Evolutionary conservation across 2,329 filamentous ascomycete species (phyloP).

Genomic region (Lojkania enalia): DNA sequence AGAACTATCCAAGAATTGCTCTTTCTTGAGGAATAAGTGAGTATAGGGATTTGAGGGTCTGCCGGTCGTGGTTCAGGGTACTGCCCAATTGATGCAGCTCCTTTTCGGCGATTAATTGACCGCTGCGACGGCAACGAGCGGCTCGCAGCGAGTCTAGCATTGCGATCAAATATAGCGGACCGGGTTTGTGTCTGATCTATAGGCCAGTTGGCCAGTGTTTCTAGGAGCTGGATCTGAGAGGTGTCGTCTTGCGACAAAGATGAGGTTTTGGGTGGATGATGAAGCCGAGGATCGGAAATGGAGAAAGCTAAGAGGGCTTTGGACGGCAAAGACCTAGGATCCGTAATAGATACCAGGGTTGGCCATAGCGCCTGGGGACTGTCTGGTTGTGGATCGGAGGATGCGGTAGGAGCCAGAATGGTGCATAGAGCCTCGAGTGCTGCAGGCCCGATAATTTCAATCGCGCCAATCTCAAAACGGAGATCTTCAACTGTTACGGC

Average conservation of each 20-base stretch:
- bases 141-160: conserved; percentile 65
- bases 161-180: conserved; percentile 68
- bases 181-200: conserved; percentile 57
- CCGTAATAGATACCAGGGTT: conserved; percentile 32
- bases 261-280: conserved; percentile 69
- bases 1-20: conserved; percentile 75
- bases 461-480: conserved; percentile 72
- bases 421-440: conserved; percentile 77
- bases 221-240: conserved; percentile 53
- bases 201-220: conserved; percentile 69
- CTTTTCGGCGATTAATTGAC: conserved; percentile 76
- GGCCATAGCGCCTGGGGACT: conserved; percentile 42
- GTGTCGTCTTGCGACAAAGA: conserved; percentile 21
- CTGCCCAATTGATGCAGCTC: conserved; percentile 63
- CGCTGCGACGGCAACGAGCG: conserved; percentile 74
- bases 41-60: conserved; percentile 78
- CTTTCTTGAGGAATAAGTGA: conserved; percentile 66
- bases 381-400: conserved; percentile 19
- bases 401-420: conserved; percentile 59
- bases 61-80: conserved; percentile 59
- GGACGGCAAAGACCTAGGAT: conserved; percentile 66
- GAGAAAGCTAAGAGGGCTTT: conserved; percentile 74
- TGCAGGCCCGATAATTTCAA: conserved; percentile 71
- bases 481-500: conserved; percentile 68
- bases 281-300: conserved; percentile 76